Conservation (phyloP, 176 grass and related monocot genomes). For the Stipa capillata region DNA sequence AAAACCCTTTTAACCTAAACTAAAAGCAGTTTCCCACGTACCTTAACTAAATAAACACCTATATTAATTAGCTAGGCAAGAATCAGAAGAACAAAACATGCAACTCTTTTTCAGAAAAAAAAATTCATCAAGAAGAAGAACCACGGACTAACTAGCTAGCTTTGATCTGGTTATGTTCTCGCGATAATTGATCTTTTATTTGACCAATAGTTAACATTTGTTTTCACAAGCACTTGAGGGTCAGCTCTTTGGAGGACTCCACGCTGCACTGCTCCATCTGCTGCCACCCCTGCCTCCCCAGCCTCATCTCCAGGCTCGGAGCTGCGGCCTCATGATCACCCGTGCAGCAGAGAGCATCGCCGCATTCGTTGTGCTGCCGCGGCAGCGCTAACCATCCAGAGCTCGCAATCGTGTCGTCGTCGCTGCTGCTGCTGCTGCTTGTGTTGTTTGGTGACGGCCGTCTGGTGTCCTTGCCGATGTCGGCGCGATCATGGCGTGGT, state of each 20-base stretch:
- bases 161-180: too few species aligned
- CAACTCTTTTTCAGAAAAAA: too few species aligned
- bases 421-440: not conserved
- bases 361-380: not conserved
- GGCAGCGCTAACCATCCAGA: not conserved
- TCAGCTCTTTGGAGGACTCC: conserved; percentile 23
- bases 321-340: not conserved
- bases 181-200: not conserved
- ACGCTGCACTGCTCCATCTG: conserved; percentile 14
- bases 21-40: not conserved
- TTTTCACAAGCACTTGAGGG: conserved; percentile 43
- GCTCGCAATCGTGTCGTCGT: conserved; percentile 2
- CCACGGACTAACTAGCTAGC: not conserved
- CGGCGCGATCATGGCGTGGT: not conserved
- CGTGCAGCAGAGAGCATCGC: not conserved
- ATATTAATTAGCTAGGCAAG: not conserved
- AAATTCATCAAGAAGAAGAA: not conserved
- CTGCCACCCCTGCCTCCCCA: conserved; percentile 47
- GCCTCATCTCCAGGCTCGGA: conserved; percentile 45
- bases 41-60: not conserved
- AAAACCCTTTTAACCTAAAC: not conserved
- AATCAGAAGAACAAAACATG: too few species aligned
- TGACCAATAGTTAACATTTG: not conserved
- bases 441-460: not conserved
- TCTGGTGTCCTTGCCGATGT: not conserved